phyloP scores from a whole-genome alignment of 768 basidiomycete species.

The Trametes coccinea region DNA sequence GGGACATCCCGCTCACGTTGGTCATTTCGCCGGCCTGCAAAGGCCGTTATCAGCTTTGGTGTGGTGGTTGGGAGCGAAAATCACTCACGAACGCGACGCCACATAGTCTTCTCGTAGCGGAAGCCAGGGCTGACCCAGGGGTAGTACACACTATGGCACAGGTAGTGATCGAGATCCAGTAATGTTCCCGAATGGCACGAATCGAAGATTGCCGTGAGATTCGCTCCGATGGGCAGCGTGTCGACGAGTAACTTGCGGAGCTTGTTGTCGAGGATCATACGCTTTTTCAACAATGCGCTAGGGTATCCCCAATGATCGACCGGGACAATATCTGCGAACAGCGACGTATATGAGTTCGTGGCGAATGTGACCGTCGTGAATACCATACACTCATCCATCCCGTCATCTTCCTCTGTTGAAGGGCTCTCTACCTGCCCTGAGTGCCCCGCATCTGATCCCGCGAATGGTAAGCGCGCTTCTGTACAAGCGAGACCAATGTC shows the following conservation, averaged over 20 bases:
- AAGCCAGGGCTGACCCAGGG: slow-evolving; percentile 27
- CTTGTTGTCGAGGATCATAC: slow-evolving; percentile 17
- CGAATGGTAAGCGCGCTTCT: not conserved
- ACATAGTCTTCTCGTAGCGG: slow-evolving; percentile 22
- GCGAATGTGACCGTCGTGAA: not conserved
- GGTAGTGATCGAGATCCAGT: slow-evolving; percentile 30
- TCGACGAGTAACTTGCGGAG: slow-evolving; percentile 26
- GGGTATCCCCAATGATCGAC: slow-evolving; percentile 13
- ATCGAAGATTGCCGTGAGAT: slow-evolving; percentile 25
- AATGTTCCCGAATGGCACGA: slow-evolving; percentile 23
- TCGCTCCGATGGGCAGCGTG: slow-evolving; percentile 25
- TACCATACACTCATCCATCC: slow-evolving; percentile 26
- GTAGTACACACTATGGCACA: slow-evolving; percentile 28
- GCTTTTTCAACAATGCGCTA: slow-evolving; percentile 8
- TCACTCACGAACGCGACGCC: slow-evolving; percentile 18
- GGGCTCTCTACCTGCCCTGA: slow-evolving; percentile 24
- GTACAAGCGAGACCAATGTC: not conserved
- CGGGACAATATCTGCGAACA: slow-evolving; percentile 9
- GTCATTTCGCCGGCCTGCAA: not conserved
- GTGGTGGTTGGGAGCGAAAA: not conserved
- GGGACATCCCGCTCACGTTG: not conserved
- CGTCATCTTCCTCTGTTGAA: slow-evolving; percentile 25
- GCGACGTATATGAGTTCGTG: not conserved
- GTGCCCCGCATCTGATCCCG: slow-evolving; percentile 27
- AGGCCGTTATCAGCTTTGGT: not conserved